A percentile compares a stretch with the other conserved stretches of the same genome.
Evolutionary conservation across 2,329 filamentous ascomycete genomes (phyloP).

Genomic region (Fusarium floridanum): DNA sequence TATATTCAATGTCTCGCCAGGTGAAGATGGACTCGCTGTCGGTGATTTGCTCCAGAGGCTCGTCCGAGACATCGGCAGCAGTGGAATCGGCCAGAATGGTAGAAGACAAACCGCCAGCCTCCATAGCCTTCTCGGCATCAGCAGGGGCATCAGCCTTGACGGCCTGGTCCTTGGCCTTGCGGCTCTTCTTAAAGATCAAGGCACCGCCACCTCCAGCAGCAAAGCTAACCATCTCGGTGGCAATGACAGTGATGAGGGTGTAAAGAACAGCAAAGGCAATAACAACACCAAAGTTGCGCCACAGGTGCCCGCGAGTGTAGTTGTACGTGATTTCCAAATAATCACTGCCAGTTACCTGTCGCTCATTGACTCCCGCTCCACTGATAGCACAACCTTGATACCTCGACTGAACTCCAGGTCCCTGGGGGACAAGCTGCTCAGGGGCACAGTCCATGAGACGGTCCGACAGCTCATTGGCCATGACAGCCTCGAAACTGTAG

Average conservation of each 20-base stretch:
- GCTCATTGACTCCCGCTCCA: slow-evolving; percentile 57
- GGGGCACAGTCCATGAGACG: slow-evolving; percentile 64
- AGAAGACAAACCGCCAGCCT: slow-evolving; percentile 8
- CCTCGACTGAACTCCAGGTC: slow-evolving; percentile 53
- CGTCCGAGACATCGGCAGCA: slow-evolving; percentile 9
- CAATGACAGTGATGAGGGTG: slow-evolving; percentile 37
- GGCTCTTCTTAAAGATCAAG: slow-evolving; percentile 78
- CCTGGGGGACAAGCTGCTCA: slow-evolving; percentile 61
- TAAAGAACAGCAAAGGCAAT: slow-evolving; percentile 36
- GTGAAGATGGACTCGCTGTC: slow-evolving; percentile 68
- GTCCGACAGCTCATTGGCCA: slow-evolving; percentile 67
- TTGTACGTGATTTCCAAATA: slow-evolving; percentile 66
- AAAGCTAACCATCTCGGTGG: slow-evolving; percentile 35
- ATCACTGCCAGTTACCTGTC: slow-evolving; percentile 62
- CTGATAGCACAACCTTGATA: slow-evolving; percentile 68
- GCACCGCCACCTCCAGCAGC: slow-evolving; percentile 74
- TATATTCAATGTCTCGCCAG: slow-evolving; percentile 79
- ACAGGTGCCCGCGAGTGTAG: slow-evolving; percentile 50
- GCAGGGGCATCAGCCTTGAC: slow-evolving; percentile 30
- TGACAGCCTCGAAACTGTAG: slow-evolving; percentile 74
- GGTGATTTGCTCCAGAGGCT: slow-evolving; percentile 43
- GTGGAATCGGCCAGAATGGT: slow-evolving; percentile 17
- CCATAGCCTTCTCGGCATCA: slow-evolving; percentile 47
- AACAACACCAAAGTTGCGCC: slow-evolving; percentile 42
- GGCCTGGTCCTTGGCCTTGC: slow-evolving; percentile 62